Base-by-base conservation (phyloP, 2,329 filamentous ascomycete genomes). In the Mycosphaerelloides madeirae region DNA sequence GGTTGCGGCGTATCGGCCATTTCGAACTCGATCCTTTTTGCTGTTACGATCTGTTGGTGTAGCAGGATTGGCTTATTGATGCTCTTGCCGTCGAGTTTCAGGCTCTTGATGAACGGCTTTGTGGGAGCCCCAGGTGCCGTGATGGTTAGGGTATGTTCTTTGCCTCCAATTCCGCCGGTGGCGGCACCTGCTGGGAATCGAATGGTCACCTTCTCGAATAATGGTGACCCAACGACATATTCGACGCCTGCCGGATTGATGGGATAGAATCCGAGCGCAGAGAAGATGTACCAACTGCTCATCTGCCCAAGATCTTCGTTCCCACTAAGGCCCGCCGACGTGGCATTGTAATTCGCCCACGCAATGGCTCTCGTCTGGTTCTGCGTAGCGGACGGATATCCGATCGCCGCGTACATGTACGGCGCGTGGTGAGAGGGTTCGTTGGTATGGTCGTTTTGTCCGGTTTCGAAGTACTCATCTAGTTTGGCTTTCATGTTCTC, bases 221-320 rank as follows among this genome's bases (percentile, higher is more conserved):
- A 71, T 0, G 72, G 72, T 6, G 68, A 60, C 0, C 69, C 70
- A 12, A 74, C 59, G 3, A 73, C 56, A 52, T 75, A 75, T 46
- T 72, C 66, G 29, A 71, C 68, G 5, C 64, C 60, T 1, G 70
- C 69, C 0, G 71, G 64, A 44, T 74, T 70, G 31, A 73, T 61
- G 0, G 71, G 71, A 47, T 74, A 74, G 52, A 75, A 73, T 0
- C 71, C 71, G 8, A 74, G 51, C 3, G 70, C 68, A 0, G 69
- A 71, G 43, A 74, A 72, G 3, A 74, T 57, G 41, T 73, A 74
- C 70, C 70, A 75, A 0, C 71, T 69, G 46, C 70, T 74, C 71
- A 74, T 75, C 59, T 75, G 71, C 2, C 71, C 71, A 3, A 75
- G 57, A 50, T 75, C 70, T 48, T 75, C 72, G 47, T 74, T 75